Percentiles rank a stretch among this genome's conserved stretches.
These are phyloP conservation scores for Arthromyces matolae DNA, from an alignment of 768 basidiomycete species.

Conservation along the genomic window DNA sequence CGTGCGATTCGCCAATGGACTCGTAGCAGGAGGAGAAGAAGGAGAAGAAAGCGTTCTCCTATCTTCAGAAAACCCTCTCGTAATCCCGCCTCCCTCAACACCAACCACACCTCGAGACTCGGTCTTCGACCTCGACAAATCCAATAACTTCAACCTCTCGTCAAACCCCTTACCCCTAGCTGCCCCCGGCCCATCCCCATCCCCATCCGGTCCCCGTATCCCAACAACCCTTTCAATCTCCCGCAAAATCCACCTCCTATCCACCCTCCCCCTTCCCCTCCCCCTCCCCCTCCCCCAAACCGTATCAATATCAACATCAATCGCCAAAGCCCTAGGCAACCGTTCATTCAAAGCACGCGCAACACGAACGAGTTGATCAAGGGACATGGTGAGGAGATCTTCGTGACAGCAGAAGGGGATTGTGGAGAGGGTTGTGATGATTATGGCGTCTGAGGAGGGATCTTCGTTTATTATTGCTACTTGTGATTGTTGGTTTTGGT, in stretches of 20 bases:
- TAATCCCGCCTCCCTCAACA: slow-evolving; percentile 2
- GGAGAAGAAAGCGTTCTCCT: too few species aligned
- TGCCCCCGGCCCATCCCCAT: slow-evolving; percentile 33
- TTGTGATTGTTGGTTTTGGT: too few species aligned
- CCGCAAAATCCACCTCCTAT: slow-evolving; percentile 44
- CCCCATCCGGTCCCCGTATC: too few species aligned
- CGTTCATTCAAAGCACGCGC: slow-evolving; percentile 53
- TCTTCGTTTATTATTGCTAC: slow-evolving; percentile 62
- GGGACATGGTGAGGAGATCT: slow-evolving; percentile 64
- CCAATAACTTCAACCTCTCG: slow-evolving; percentile 14
- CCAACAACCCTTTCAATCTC: slow-evolving; percentile 63
- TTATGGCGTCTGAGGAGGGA: slow-evolving; percentile 47
- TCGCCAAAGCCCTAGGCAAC: slow-evolving; percentile 49
- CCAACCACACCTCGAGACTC: background rate
- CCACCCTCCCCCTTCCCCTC: too few species aligned
- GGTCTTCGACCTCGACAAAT: slow-evolving; percentile 10
- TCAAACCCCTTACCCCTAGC: slow-evolving; percentile 34
- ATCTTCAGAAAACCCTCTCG: too few species aligned
- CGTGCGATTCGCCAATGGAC: slow-evolving; percentile 34
- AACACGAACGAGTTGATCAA: slow-evolving; percentile 47
- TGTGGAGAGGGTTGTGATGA: slow-evolving; percentile 57
- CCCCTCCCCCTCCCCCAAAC: too few species aligned
- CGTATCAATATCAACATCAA: slow-evolving; percentile 42
- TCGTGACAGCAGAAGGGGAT: slow-evolving; percentile 74
- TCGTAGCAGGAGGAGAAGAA: slow-evolving; percentile 35